Percentiles rank a stretch among this genome's conserved stretches.
Conservation (phyloP, 495 filamentous ascomycete genomes). For the Pseudevernia furfuracea region DNA sequence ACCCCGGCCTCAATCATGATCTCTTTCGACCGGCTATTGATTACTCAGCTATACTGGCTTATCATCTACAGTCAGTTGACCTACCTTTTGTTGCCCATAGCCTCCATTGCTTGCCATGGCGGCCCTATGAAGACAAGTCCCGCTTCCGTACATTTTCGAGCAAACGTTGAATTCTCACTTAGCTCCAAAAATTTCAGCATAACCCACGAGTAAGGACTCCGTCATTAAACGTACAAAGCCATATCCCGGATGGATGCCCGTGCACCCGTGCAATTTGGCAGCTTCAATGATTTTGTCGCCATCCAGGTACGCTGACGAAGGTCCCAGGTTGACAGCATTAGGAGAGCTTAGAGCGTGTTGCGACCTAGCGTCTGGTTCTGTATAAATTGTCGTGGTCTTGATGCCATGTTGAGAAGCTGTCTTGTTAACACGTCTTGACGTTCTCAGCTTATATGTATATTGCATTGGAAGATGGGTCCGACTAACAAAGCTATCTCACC, state of each 20-base stretch:
- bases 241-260: slow-evolving; percentile 92
- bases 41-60: slow-evolving; percentile 13
- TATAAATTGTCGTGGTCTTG: slow-evolving; percentile 89
- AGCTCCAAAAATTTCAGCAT: slow-evolving; percentile 32
- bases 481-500: slow-evolving; percentile 87
- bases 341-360: slow-evolving; percentile 86
- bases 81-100: slow-evolving; percentile 94
- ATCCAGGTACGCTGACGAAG: slow-evolving; percentile 79
- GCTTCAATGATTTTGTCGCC: slow-evolving; percentile 83
- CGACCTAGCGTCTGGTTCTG: slow-evolving; percentile 75
- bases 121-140: slow-evolving; percentile 94
- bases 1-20: slow-evolving; percentile 93
- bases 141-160: slow-evolving; percentile 78
- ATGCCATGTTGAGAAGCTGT: slow-evolving; percentile 87
- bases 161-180: slow-evolving; percentile 90
- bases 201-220: neutral
- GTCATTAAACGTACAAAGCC: slow-evolving; percentile 60
- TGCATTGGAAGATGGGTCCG: neutral
- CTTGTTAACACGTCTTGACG: slow-evolving; percentile 62
- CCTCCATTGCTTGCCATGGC: slow-evolving; percentile 84
- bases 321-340: slow-evolving; percentile 72
- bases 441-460: slow-evolving; percentile 1
- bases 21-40: slow-evolving; percentile 64
- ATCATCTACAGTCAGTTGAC: neutral
- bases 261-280: slow-evolving; percentile 75